Base-by-base conservation (phyloP, 2,329 filamentous ascomycete species). In the Beauveria medogensis region DNA sequence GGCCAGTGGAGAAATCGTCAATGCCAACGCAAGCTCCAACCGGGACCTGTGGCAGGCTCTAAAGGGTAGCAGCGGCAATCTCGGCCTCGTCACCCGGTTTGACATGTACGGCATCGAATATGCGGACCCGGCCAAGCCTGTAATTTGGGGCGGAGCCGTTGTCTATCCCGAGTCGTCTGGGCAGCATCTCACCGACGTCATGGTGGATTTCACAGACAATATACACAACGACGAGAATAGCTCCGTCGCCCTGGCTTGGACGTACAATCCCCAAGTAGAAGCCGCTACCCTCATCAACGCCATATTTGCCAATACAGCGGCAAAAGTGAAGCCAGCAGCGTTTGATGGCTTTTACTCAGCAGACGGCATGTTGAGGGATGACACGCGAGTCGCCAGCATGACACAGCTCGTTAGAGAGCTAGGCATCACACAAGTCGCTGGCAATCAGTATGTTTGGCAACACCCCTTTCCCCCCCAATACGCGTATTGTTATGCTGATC, bases 171-270 rank as follows among this genome's bases (percentile, higher is more conserved):
- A 40, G n/a, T 52, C 30, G 30, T 7, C n/a, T 9, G 28, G 28
- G 14, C n/a, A 3, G 18, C 63, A 60, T 5, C 63, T 71, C 5
- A 67, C 71, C 47, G 66, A 72, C n/a, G 70, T 70, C n/a, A 61
- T 73, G 16, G 67, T 71, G 8, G 66, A 70, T 18, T 73, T 73
- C 46, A 69, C 69, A 8, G 65, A 69, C 26, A 71, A 69, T 22
- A 67, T 71, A 1, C 52, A 67, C 30, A 67, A 68, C 22, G 71
- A 73, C n/a, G 68, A 70, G 62, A 67, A 71, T 61, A 73, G 69
- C 48, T 69, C 68, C 46, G 69, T 66, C 44, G 70, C 72, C 30
- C 59, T 74, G 22, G 71, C 70, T 62, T 72, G 69, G 69, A 69
- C 68, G 0, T 74, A 75, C 47, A 34, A 37, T 30, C 28, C 48